Evolutionary conservation across 805 yeast genomes (phyloP), one percentile per base, ranked within the genome.

Genomic region (Saccharomycopsis selenospora): DNA sequence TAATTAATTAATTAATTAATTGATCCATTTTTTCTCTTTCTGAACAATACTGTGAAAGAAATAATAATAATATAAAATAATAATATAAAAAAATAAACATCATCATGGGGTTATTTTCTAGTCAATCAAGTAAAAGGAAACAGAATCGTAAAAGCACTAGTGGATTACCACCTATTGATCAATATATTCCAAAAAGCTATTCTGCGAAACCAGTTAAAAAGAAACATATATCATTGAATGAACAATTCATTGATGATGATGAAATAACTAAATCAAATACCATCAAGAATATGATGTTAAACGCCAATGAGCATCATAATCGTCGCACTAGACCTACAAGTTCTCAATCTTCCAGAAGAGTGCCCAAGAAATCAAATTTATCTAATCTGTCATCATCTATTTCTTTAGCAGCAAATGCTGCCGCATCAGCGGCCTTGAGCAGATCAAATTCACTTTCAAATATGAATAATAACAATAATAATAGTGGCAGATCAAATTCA

Each of bases 401-500:
- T 7, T 24, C 43, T 18, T 27, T n/a, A 2, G 25, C 22, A 45
- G 36, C 53, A 13, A 45, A 30, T 44, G 47, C 50, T n/a, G 55
- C 55, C 1, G 55, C 53, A 4, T 52, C 55, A 2, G 55, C 53
- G 10, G 55, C 55, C 2, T 29, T 52, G 33, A 46, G 46, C 27
- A 49, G 46, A 30, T 47, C 55, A 25, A 38, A 36, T n/a, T 42
- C 47, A 14, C 40, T 44, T 18, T 43, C 20, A 41, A 23, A 25
- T 40, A 24, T 20, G 6, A 14, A 11, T 17, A 22, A 13, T 2
- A 11, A 29, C 30, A 42, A 23, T 28, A 45, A 36, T 29, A 23
- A 22, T 28, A 25, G 23, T 20, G 18, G 22, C 28, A 33, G 22
- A 4, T 25, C 46, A 25, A 43, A 33, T 20, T 20, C 33, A 11